Conservation (phyloP, 2,329 filamentous ascomycete species). For the Neofusicoccum umdonicola region DNA sequence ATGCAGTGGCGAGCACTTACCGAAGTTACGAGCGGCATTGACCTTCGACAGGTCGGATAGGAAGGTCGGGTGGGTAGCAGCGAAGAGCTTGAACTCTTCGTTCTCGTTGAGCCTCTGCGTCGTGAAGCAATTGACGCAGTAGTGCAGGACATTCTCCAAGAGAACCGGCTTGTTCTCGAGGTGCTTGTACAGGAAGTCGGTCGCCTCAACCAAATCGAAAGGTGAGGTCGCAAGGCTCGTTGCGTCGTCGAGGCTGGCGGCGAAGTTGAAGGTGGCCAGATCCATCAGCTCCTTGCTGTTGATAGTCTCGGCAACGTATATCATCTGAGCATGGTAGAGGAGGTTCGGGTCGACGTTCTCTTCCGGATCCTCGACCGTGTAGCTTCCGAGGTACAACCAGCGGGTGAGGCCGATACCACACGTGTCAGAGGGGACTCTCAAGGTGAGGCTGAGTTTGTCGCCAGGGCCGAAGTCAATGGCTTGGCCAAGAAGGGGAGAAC, state of each 20-base stretch:
- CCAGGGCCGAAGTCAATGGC: constrained; percentile 38
- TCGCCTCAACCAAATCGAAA: constrained; percentile 39
- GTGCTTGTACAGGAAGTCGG: constrained; percentile 36
- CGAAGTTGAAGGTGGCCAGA: constrained; percentile 40
- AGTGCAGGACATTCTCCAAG: constrained; percentile 42
- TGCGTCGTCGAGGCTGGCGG: constrained; percentile 38
- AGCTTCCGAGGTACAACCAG: constrained; percentile 42
- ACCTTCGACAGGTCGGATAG: constrained; percentile 41
- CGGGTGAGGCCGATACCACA: constrained; percentile 40
- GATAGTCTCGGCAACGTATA: constrained; percentile 41
- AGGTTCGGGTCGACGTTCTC: constrained; percentile 28
- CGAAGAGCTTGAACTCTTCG: constrained; percentile 36
- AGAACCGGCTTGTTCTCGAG: constrained; percentile 29
- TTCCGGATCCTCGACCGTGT: constrained; percentile 19
- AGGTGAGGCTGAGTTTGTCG: constrained; percentile 31
- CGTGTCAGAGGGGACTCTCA: constrained; percentile 35
- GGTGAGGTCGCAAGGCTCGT: constrained; percentile 39
- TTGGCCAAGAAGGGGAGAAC: constrained; percentile 40
- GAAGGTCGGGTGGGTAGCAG: constrained; percentile 38
- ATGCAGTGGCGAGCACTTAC: constrained; percentile 27
- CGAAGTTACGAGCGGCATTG: constrained; percentile 38
- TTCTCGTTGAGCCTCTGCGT: constrained; percentile 37
- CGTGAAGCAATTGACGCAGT: constrained; percentile 41
- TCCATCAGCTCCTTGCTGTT: constrained; percentile 39
- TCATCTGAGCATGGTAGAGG: constrained; percentile 41